These are phyloP conservation scores for Ganoderma leucocontextum DNA, from an alignment of 1,284 basidiomycete genomes.

Conservation along the genomic window DNA sequence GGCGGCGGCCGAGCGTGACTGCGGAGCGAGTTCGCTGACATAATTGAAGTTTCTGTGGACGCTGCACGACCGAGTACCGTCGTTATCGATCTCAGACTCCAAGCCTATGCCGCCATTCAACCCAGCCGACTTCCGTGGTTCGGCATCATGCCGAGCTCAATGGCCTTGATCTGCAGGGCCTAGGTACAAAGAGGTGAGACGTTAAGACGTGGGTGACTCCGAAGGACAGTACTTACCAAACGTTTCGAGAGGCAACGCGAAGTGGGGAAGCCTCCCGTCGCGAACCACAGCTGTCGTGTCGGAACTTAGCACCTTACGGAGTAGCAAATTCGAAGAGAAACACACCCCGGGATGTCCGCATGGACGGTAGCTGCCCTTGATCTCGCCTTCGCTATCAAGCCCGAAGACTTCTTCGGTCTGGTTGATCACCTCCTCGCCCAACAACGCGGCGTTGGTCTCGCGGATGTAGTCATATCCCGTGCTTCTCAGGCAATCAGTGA, in stretches of 20 bases:
- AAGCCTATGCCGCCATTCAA: too few species aligned
- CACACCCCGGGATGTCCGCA: slow-evolving; percentile 45
- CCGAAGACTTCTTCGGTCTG: slow-evolving; percentile 60
- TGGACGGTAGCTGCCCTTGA: slow-evolving; percentile 44
- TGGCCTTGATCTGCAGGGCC: slow-evolving; percentile 20
- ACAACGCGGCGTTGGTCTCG: slow-evolving; percentile 43
- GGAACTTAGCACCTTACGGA: too few species aligned
- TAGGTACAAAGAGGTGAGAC: neutral
- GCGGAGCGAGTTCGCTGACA: neutral
- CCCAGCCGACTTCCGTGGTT: slow-evolving; percentile 8
- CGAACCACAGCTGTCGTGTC: slow-evolving; percentile 16
- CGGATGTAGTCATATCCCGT: slow-evolving; percentile 28
- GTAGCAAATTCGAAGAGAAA: neutral
- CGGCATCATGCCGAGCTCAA: slow-evolving; percentile 14
- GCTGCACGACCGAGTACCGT: too few species aligned
- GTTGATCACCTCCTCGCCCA: slow-evolving; percentile 55
- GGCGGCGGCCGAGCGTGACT: neutral
- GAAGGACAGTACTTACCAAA: slow-evolving; percentile 9
- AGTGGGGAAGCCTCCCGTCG: slow-evolving; percentile 24
- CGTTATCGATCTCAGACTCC: too few species aligned
- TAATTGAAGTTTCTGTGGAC: too few species aligned
- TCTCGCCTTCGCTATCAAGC: slow-evolving; percentile 62
- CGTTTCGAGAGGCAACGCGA: slow-evolving; percentile 29
- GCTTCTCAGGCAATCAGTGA: neutral
- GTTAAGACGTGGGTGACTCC: neutral